Conservation (phyloP, 2,329 filamentous ascomycete species). For the Clonostachys rhizophaga region DNA sequence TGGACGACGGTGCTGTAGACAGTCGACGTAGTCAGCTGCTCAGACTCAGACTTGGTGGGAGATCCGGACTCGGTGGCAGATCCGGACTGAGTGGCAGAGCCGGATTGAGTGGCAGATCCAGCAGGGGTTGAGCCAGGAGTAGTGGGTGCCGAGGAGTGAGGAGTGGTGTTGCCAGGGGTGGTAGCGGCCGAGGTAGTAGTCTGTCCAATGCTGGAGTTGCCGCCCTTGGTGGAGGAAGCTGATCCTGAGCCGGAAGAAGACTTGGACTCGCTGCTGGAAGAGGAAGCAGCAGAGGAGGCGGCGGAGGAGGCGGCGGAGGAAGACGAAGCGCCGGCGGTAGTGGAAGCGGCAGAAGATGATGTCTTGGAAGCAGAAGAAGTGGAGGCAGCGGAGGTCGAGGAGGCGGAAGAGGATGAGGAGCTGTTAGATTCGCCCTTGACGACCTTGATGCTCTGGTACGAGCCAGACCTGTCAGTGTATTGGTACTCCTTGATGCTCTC, state of each 20-base stretch:
- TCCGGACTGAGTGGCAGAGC: neutral
- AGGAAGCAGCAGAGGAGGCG: too few relatives aligned
- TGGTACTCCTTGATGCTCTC: neutral
- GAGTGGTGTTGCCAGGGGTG: slow-evolving; percentile 11
- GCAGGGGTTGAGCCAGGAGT: slow-evolving; percentile 1
- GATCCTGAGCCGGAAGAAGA: too few relatives aligned
- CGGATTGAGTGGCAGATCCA: neutral
- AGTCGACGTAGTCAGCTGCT: slow-evolving; percentile 22
- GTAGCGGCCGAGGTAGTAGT: neutral
- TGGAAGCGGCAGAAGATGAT: too few relatives aligned
- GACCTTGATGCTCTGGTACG: neutral
- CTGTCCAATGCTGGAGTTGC: too few relatives aligned
- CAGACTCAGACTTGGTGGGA: too few relatives aligned
- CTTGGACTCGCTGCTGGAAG: too few relatives aligned
- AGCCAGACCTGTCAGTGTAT: neutral
- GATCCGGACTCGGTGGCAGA: too few relatives aligned
- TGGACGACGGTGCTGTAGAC: slow-evolving; percentile 48
- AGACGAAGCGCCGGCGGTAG: too few relatives aligned
- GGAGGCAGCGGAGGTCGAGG: too few relatives aligned
- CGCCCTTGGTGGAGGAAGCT: too few relatives aligned
- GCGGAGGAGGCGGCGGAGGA: too few relatives aligned
- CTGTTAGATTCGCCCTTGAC: slow-evolving; percentile 9
- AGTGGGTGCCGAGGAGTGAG: slow-evolving; percentile 1
- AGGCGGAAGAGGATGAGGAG: neutral
- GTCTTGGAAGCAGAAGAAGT: too few relatives aligned